Conservation (phyloP, 192 early-diverging fungal species). For the Irineochytrium annulatum region DNA sequence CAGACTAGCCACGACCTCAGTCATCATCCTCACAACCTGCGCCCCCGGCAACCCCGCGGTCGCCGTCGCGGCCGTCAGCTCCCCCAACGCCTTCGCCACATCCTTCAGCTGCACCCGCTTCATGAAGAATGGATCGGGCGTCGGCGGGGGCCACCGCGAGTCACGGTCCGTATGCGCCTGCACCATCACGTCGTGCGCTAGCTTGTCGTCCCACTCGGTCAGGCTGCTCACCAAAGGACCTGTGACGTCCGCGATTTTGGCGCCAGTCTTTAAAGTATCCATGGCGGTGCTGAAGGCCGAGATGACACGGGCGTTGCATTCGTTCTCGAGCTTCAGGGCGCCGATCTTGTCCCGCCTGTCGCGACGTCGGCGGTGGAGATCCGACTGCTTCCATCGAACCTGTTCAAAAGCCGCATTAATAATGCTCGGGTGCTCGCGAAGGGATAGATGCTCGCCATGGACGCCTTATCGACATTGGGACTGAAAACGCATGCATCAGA, state of each 20-base stretch:
- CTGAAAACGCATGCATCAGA: constrained; percentile 15
- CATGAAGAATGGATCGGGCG: constrained; percentile 29
- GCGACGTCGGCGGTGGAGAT: constrained; percentile 82
- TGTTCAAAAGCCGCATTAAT: too few species aligned
- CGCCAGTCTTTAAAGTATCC: background rate
- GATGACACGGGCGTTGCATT: constrained; percentile 19
- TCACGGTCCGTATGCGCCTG: constrained; percentile 20
- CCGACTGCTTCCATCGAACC: constrained; percentile 85
- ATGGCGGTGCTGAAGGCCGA: constrained; percentile 17
- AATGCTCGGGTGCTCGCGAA: too few species aligned
- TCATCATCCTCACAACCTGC: constrained; percentile 2
- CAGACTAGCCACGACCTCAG: background rate
- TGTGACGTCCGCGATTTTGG: background rate
- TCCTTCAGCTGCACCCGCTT: constrained; percentile 16
- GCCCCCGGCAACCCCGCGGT: background rate
- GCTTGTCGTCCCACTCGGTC: background rate
- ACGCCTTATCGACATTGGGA: constrained; percentile 92
- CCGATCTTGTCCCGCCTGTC: constrained; percentile 65
- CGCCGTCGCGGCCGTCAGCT: too few species aligned
- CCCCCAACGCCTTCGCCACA: constrained; percentile 2
- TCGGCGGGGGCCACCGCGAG: constrained; percentile 30
- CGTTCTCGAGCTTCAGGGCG: constrained; percentile 28
- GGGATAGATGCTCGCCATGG: too few species aligned
- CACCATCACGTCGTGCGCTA: constrained; percentile 14
- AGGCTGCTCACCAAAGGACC: background rate